Conservation (phyloP, 1,284 basidiomycete species). For the Ganoderma meredithae region DNA sequence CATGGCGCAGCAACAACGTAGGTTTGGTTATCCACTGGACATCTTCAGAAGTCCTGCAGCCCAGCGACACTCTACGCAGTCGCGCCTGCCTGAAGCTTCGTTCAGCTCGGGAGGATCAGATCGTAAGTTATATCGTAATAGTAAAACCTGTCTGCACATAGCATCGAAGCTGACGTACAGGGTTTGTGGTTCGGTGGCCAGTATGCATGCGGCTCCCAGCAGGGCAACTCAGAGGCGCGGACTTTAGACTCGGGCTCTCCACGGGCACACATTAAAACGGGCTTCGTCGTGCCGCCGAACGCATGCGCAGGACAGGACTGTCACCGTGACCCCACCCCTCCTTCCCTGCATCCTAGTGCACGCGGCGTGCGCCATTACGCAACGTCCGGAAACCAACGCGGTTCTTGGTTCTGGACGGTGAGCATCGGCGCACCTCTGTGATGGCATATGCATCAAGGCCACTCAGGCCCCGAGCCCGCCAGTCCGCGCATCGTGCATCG, state of each 20-base stretch:
- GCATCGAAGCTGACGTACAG: not conserved
- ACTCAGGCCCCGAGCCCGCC: not conserved
- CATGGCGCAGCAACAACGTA: not conserved
- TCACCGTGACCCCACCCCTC: not conserved
- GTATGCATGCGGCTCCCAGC: not conserved
- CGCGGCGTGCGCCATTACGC: not conserved
- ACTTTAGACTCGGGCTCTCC: too few species aligned
- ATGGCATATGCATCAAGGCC: not conserved
- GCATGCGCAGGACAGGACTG: not conserved
- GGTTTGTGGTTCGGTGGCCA: not conserved
- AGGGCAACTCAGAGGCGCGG: not conserved
- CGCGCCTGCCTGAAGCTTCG: not conserved
- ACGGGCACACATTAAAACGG: too few species aligned
- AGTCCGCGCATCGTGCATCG: too few species aligned
- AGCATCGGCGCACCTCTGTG: not conserved
- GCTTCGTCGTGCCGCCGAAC: not conserved
- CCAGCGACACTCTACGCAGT: not conserved
- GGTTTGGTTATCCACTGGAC: slow-evolving; percentile 4
- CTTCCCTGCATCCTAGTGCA: not conserved
- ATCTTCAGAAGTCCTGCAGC: not conserved
- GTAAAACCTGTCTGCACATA: not conserved
- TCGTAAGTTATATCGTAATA: not conserved
- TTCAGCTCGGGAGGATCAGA: not conserved
- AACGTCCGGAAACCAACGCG: not conserved
- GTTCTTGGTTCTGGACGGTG: not conserved